Conservation (phyloP, 2,329 filamentous ascomycete species). For the Colletotrichum aenigma region DNA sequence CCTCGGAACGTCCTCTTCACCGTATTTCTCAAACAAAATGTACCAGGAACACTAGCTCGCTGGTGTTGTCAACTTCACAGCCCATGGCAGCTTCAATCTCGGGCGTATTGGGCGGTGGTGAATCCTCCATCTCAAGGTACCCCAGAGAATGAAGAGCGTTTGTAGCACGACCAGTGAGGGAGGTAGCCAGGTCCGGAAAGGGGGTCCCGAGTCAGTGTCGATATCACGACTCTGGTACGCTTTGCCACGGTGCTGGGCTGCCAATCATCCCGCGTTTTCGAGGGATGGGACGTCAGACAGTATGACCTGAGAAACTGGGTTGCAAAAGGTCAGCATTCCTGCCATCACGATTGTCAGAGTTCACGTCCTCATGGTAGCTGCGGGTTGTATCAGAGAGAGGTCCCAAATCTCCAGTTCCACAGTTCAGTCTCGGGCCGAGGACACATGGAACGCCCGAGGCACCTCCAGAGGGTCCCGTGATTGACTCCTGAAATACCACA, state of each 20-base stretch:
- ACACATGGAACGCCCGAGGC: neutral
- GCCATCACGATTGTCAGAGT: neutral
- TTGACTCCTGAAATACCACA: neutral
- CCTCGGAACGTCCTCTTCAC: neutral
- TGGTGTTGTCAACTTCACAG: neutral
- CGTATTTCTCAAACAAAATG: neutral
- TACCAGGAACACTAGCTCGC: neutral
- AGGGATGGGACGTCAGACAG: neutral
- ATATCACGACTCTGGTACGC: neutral
- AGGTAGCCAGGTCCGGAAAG: neutral
- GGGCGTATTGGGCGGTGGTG: neutral
- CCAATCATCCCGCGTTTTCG: neutral
- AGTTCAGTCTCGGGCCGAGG: neutral
- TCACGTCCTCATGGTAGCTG: neutral
- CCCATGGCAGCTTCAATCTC: neutral
- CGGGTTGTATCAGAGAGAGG: neutral
- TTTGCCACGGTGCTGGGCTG: neutral
- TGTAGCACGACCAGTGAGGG: neutral
- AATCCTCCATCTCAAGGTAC: neutral
- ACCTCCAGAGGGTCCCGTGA: neutral
- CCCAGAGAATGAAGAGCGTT: neutral
- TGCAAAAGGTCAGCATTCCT: neutral
- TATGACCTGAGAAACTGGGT: neutral
- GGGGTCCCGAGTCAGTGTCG: neutral
- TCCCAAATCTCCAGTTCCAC: neutral